Base-by-base conservation (phyloP, 2,329 filamentous ascomycete genomes). In the Ceratocystis smalleyi region DNA sequence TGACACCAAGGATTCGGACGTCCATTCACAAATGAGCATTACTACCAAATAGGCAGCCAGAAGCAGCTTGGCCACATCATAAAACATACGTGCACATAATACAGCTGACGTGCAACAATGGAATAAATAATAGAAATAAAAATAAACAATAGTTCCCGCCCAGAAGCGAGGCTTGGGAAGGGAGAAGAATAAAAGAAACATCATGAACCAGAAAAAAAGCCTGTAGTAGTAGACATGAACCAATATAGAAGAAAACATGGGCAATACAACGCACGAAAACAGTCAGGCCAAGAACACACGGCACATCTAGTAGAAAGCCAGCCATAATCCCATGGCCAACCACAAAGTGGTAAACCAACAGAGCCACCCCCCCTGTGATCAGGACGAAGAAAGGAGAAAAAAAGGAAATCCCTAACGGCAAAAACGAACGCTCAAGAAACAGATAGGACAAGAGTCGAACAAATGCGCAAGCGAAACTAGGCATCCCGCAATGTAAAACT, bases 301-400 rank as follows among this genome's bases (percentile, higher is more conserved):
- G 19, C 17, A 61, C 49, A 59, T 45, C 54, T 43, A 64, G 54
- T n/a, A 57, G 30, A n/a, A 30, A 40, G 35, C 35, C 12, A 40
- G 27, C 30, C 27, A 57, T 57, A 57, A 30, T 57, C 12, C 12
- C 54, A 57, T 35, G 54, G 54, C 24, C 19, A 30, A 35, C 24
- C 54, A 57, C 54, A 35, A n/a, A 40, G 35, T 40, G 35, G 61
- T 40, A 54, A 64, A 61, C 61, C 67, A 63, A 67, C 68, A 70
- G 68, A 69, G 67, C 70, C 19, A 43, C 7, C 60, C 60, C 24
- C 19, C 61, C 22, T 22, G n/a, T 35, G 65, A 61, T 68, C 68
- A 69, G 65, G 67, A 68, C 64, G 61, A 62, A 59, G 51, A 65
- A 68, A 68, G 66, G 59, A 63, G 67, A 57, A 10, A 67, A 67